Base-by-base conservation (phyloP, 768 basidiomycete genomes). In the Mycena rebaudengoi region DNA sequence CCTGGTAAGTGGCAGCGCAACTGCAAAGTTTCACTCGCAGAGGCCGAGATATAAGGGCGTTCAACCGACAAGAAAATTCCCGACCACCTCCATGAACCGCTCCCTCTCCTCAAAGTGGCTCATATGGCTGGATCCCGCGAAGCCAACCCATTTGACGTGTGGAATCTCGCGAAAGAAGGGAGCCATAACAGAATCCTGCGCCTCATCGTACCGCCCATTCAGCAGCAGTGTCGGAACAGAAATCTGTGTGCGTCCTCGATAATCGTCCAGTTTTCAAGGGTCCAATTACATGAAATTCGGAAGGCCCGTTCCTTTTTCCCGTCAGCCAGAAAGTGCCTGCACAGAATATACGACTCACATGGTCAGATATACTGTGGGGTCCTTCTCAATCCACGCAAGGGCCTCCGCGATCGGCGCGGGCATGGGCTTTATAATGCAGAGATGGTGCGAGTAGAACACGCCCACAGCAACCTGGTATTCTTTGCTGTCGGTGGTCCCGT, bases 141-240 rank as follows among this genome's bases (percentile, higher is more conserved):
- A 81, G 23, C 74, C 77, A 8, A 77, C 39, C 80, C 80, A 81
- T 51, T 71, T 75, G 35, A 73, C 76, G 33, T 71, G 75, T 44
- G 72, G 69, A 33, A 82, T 75, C 21, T 55, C 25, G 33, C 62
- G 40, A 37, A 79, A 80, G 65, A 63, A 80, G 7, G 78, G 81
- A 11, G 67, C 72, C 12, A 81, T 70, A 16, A 60, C 63, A 1
- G 56, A 57, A 61, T 81, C 79, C 7, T 75, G 73, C 18, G 75
- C 78, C 55, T 76, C 69, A 39, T 81, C 81, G 25, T 75, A 77
- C 6, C 71, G 73, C 12, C 81, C 79, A 25, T 81, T 82, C 44
- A 75, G 32, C 28, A 80, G 62, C 18, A 80, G 62, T 0, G 78
- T 80, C 8, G 78, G 73, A 5, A 69, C 74, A 13, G 54, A 65